A percentile compares a stretch with the other conserved stretches of the same genome.
phyloP scores from a whole-genome alignment of 1,284 basidiomycete species.

The Moesziomyces globuligerus region DNA sequence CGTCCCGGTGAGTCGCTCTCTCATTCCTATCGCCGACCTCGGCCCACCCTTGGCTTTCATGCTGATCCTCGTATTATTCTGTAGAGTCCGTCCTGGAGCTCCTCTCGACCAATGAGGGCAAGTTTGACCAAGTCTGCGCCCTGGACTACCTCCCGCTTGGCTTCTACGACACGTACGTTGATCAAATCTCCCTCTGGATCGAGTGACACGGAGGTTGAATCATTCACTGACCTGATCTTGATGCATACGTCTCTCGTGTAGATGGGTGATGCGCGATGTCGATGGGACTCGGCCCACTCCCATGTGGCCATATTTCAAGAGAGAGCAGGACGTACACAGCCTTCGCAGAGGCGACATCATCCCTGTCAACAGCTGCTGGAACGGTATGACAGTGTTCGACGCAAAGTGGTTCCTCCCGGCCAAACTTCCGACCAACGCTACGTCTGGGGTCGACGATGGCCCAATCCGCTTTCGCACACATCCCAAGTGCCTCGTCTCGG shows the following conservation, averaged over 20 bases:
- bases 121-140: conserved; percentile 73
- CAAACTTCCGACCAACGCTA: conserved; percentile 39
- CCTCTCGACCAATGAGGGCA: conserved; percentile 70
- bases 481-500: conserved; percentile 71
- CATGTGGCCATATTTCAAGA: conserved; percentile 72
- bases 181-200: neutral
- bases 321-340: conserved; percentile 67
- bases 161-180: conserved; percentile 72
- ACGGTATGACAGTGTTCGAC: conserved; percentile 72
- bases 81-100: conserved; percentile 69
- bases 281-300: conserved; percentile 64
- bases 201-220: neutral
- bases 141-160: conserved; percentile 71
- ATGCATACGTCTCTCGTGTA: conserved; percentile 30
- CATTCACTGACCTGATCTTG: neutral
- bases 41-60: too few species aligned
- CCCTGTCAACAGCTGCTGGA: conserved; percentile 74
- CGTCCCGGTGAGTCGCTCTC: conserved; percentile 15
- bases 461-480: conserved; percentile 71
- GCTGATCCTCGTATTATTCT: too few species aligned
- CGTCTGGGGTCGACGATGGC: conserved; percentile 40
- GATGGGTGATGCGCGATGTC: conserved; percentile 52
- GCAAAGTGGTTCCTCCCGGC: conserved; percentile 69
- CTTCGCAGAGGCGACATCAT: conserved; percentile 49
- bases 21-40: too few species aligned